Conservation (phyloP, 2,329 filamentous ascomycete species). For the Hymenoscyphus repandus region DNA sequence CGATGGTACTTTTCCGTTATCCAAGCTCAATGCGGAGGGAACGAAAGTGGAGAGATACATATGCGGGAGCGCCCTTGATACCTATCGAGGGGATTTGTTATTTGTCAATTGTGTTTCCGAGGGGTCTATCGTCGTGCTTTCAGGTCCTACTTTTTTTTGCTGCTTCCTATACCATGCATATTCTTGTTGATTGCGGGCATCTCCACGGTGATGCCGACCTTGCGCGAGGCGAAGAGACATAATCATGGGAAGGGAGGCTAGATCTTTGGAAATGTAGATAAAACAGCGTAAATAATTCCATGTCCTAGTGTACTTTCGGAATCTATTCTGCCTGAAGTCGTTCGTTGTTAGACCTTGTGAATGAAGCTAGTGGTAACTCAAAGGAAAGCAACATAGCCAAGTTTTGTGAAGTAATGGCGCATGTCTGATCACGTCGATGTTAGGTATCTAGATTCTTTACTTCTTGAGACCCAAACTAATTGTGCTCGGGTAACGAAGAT, state of each 20-base stretch:
- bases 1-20: constrained; percentile 12
- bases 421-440: too few species aligned
- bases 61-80: constrained; percentile 5
- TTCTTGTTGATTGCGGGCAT: neutral
- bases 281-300: neutral
- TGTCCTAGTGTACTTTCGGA: too few species aligned
- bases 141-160: neutral
- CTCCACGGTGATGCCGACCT: neutral
- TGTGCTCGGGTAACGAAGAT: too few species aligned
- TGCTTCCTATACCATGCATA: constrained; percentile 5
- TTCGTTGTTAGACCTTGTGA: too few species aligned
- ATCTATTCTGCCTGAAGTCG: too few species aligned
- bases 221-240: neutral
- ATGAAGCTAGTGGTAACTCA: too few species aligned
- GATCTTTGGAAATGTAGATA: neutral
- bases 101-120: neutral
- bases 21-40: neutral
- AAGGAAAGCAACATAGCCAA: too few species aligned
- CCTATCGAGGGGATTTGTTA: neutral
- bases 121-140: neutral
- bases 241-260: neutral
- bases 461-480: too few species aligned
- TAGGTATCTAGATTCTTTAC: too few species aligned
- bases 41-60: neutral
- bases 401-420: too few species aligned